Evolutionary conservation across 441 rosid species (phyloP).

Genomic region (Eutrema salsugineum): DNA sequence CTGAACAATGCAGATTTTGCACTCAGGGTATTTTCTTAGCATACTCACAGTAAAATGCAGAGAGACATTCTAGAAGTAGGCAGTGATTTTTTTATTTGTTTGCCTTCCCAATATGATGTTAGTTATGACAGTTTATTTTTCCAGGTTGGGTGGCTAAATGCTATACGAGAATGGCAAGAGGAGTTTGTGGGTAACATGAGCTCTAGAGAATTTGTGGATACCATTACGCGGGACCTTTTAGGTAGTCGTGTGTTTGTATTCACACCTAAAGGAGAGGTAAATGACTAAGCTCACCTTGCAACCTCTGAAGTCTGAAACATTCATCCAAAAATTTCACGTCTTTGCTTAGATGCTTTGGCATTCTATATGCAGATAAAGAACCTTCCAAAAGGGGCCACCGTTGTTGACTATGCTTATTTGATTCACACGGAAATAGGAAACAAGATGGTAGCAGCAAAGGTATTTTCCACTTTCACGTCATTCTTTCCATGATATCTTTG

Average conservation of each 20-base stretch:
- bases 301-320: conserved; percentile 1
- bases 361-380: conserved; percentile 74
- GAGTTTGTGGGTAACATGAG: conserved; percentile 99
- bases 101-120: conserved; percentile 13
- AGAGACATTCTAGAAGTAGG: conserved; percentile 1
- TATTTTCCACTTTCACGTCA: conserved; percentile 24
- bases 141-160: conserved; percentile 98
- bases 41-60: conserved; percentile 7
- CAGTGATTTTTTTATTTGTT: background rate
- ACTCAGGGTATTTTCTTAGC: conserved; percentile 63
- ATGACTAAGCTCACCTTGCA: conserved; percentile 12
- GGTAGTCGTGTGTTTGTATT: conserved; percentile 97
- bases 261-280: conserved; percentile 97
- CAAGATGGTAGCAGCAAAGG: conserved; percentile 99
- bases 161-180: conserved; percentile 99
- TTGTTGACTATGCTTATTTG: conserved; percentile 95
- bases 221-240: conserved; percentile 82
- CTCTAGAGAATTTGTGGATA: conserved; percentile 99
- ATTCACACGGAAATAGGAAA: conserved; percentile 97
- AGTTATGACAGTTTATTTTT: conserved; percentile 38
- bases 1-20: conserved; percentile 95
- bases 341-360: background rate
- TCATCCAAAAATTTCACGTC: background rate
- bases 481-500: conserved; percentile 1
- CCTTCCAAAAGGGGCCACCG: conserved; percentile 93